Percentiles rank a stretch among this genome's conserved stretches.
These are phyloP conservation scores for Golubevia sp. DNA, from an alignment of 1,284 basidiomycete species.

Conservation along the genomic window DNA sequence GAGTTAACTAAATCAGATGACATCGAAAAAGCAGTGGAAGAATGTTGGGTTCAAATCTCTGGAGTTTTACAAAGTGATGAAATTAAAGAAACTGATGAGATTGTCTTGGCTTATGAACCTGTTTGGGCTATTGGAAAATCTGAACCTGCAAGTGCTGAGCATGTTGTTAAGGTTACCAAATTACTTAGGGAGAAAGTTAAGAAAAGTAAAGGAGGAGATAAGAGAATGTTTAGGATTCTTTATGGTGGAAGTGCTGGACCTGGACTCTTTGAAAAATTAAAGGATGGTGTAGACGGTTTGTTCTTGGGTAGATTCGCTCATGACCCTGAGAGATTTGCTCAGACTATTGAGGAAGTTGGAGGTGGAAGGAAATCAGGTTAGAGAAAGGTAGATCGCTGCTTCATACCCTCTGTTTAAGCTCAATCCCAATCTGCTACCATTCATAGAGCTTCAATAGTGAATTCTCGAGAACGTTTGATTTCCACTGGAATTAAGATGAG, in stretches of 20 bases:
- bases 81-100: slow-evolving; percentile 11
- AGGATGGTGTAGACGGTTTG: slow-evolving; percentile 46
- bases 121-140: slow-evolving; percentile 52
- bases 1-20: slow-evolving; percentile 28
- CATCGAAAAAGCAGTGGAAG: slow-evolving; percentile 25
- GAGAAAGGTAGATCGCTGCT: no score
- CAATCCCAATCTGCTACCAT: no score
- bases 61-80: slow-evolving; percentile 22
- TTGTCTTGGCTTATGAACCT: slow-evolving; percentile 50
- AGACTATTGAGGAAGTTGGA: slow-evolving; percentile 37
- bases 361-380: slow-evolving; percentile 26
- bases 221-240: slow-evolving; percentile 25
- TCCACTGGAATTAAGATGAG: no score
- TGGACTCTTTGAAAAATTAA: slow-evolving; percentile 37
- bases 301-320: slow-evolving; percentile 53
- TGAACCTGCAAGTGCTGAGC: slow-evolving; percentile 38
- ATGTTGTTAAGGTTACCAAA: slow-evolving; percentile 48
- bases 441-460: no score
- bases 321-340: slow-evolving; percentile 34
- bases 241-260: slow-evolving; percentile 52
- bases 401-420: no score
- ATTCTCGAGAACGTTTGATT: no score
- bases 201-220: slow-evolving; percentile 22
- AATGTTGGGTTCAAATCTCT: slow-evolving; percentile 45
- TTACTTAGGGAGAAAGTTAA: slow-evolving; percentile 22